phyloP scores from a whole-genome alignment of 1,284 basidiomycete species.

The Sporisorium scitamineum region DNA sequence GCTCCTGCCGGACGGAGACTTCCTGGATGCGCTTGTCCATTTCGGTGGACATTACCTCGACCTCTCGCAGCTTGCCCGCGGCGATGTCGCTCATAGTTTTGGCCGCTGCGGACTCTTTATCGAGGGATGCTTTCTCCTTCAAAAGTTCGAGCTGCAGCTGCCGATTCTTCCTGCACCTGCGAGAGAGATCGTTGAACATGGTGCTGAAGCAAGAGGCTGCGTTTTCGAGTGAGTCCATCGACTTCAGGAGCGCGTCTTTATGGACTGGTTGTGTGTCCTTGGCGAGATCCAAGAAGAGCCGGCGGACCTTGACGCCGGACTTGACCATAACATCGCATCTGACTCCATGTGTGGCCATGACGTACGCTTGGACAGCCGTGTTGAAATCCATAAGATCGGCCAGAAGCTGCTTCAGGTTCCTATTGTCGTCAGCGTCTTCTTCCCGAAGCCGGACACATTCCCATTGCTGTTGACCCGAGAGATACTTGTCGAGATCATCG shows the following conservation, averaged over 20 bases:
- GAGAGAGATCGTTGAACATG: slow-evolving; percentile 12
- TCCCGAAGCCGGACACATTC: not conserved
- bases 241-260: slow-evolving; percentile 4
- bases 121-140: not conserved
- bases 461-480: slow-evolving; percentile 17
- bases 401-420: slow-evolving; percentile 18
- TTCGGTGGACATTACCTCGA: not conserved
- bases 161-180: slow-evolving; percentile 2
- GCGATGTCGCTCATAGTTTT: not conserved
- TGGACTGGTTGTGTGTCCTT: not conserved
- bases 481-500: slow-evolving; percentile 41
- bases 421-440: not conserved
- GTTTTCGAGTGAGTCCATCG: slow-evolving; percentile 17
- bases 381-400: slow-evolving; percentile 42
- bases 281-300: slow-evolving; percentile 23
- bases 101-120: not conserved
- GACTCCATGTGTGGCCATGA: slow-evolving; percentile 29
- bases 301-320: slow-evolving; percentile 28
- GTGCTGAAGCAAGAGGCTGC: slow-evolving; percentile 8
- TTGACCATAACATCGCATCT: slow-evolving; percentile 14
- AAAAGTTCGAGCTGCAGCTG: not conserved
- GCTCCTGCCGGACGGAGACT: too few relatives aligned
- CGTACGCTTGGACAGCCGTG: slow-evolving; percentile 27
- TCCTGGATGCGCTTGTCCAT: not conserved
- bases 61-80: slow-evolving; percentile 5